A percentile compares a stretch with the other conserved stretches of the same genome.
phyloP scores from a whole-genome alignment of 129 eudicot genomes.

The Logfia minima region DNA sequence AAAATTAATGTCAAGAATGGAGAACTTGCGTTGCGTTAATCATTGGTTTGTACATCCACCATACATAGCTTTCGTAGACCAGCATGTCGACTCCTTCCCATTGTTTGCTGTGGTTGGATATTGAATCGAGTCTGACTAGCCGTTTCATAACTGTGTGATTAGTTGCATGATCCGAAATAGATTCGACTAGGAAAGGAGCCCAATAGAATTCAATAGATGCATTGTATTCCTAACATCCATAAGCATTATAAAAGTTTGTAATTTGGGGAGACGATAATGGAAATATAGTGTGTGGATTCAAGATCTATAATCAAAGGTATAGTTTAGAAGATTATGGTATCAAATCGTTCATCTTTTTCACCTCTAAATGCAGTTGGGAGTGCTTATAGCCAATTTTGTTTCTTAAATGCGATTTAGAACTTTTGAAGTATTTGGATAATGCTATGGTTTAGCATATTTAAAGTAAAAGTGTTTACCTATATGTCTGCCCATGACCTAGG shows the following conservation, averaged over 20 bases:
- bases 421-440: too few relatives aligned
- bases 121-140: conserved; percentile 71
- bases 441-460: too few relatives aligned
- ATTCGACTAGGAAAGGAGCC: conserved; percentile 94
- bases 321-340: too few relatives aligned
- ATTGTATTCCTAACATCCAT: conserved; percentile 66
- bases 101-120: conserved; percentile 61
- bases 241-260: background rate
- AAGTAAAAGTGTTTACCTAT: too few relatives aligned
- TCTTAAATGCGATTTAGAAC: too few relatives aligned
- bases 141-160: conserved; percentile 76
- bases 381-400: too few relatives aligned
- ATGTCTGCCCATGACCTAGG: too few relatives aligned
- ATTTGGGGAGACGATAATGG: background rate
- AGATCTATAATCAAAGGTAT: background rate
- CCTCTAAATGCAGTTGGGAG: too few relatives aligned
- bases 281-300: background rate
- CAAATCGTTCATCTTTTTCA: too few relatives aligned
- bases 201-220: conserved; percentile 91
- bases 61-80: conserved; percentile 88
- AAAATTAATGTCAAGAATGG: conserved; percentile 1
- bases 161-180: conserved; percentile 91
- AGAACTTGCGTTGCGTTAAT: conserved; percentile 79
- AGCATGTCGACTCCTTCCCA: conserved; percentile 89
- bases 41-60: conserved; percentile 96